Percentiles rank a stretch among this genome's conserved stretches.
Evolutionary conservation across 495 filamentous ascomycete species (phyloP).

Genomic region (Jackrogersella multiformis): DNA sequence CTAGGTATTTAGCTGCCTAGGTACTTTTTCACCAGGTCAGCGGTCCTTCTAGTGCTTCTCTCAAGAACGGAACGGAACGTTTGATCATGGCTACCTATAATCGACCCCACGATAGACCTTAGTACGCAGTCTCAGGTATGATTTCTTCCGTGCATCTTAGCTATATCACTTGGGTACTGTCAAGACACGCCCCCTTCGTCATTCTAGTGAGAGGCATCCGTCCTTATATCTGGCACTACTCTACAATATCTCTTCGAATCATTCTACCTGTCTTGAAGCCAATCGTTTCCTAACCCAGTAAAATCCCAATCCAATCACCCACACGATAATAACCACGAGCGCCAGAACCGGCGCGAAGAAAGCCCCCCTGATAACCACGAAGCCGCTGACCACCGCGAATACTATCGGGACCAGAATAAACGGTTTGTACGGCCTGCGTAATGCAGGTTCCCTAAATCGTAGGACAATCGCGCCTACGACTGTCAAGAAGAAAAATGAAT

Average conservation of each 20-base stretch:
- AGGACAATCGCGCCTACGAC: conserved; percentile 62
- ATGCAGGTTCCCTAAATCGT: conserved; percentile 57
- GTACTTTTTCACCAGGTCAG: too few relatives aligned
- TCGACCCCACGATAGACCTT: too few relatives aligned
- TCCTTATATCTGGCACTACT: too few relatives aligned
- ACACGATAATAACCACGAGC: conserved; percentile 54
- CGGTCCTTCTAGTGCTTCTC: too few relatives aligned
- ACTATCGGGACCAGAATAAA: conserved; percentile 54
- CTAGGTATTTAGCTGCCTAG: too few relatives aligned
- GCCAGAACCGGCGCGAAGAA: conserved; percentile 63
- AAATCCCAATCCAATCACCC: conserved; percentile 54
- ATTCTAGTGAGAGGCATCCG: too few relatives aligned
- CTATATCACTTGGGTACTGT: too few relatives aligned
- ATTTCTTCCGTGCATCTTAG: too few relatives aligned
- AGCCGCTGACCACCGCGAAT: conserved; percentile 63
- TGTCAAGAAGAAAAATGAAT: conserved; percentile 67
- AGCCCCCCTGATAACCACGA: conserved; percentile 63
- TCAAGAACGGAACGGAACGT: too few relatives aligned
- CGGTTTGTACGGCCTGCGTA: conserved; percentile 60
- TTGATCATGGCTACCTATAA: too few relatives aligned
- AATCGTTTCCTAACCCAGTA: conserved; percentile 48
- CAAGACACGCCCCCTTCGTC: too few relatives aligned
- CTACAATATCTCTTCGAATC: background rate
- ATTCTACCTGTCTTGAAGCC: conserved; percentile 14
- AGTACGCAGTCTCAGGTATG: too few relatives aligned